Conservation (phyloP, 2,329 filamentous ascomycete genomes). For the Aspergillus piperis region DNA sequence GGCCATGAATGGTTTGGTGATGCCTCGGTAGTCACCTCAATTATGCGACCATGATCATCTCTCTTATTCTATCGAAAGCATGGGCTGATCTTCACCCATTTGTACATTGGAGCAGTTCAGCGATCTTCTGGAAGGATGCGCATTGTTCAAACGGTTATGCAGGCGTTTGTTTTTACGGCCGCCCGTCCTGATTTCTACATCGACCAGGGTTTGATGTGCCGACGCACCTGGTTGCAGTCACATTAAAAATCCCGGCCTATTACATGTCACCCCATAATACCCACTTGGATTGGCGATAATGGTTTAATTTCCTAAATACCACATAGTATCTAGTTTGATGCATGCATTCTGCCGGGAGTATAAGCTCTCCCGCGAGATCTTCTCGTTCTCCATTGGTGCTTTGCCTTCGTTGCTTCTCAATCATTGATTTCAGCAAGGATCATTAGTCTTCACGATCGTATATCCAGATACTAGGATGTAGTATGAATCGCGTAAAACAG, state of each 20-base stretch:
- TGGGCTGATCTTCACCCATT: background rate
- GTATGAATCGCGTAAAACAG: no score
- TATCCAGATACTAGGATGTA: no score
- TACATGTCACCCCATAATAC: background rate
- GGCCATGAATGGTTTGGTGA: slow-evolving; percentile 37
- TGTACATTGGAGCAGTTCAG: slow-evolving; percentile 28
- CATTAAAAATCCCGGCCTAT: background rate
- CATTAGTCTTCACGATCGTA: background rate
- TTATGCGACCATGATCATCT: slow-evolving; percentile 26
- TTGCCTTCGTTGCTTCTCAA: background rate
- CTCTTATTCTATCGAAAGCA: slow-evolving; percentile 11
- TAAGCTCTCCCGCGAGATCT: background rate
- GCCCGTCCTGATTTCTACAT: slow-evolving; percentile 15
- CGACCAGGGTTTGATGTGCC: background rate
- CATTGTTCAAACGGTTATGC: slow-evolving; percentile 16
- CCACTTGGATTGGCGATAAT: background rate
- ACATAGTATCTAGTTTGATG: background rate
- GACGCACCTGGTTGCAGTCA: background rate
- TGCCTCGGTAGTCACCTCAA: slow-evolving; percentile 33
- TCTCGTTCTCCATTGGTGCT: background rate
- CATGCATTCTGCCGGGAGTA: background rate
- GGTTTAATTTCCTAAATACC: background rate
- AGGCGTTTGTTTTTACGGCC: slow-evolving; percentile 25
- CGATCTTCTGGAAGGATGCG: slow-evolving; percentile 20
- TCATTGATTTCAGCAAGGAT: background rate